These are phyloP conservation scores for Neurospora sp. DNA, from an alignment of 495 filamentous ascomycete species.

Conservation along the genomic window DNA sequence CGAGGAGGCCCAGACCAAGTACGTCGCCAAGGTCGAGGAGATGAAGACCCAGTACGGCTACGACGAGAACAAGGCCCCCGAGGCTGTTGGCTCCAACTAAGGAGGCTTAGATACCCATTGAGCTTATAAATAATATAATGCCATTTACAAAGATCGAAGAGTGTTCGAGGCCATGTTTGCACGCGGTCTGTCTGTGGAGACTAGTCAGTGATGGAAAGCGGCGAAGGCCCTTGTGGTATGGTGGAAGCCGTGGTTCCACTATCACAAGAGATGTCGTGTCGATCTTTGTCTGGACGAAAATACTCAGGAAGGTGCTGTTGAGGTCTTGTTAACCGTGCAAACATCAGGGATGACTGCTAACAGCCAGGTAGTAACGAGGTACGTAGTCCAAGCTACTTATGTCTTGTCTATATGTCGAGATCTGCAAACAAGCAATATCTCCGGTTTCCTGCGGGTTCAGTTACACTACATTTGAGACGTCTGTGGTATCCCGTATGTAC, in stretches of 20 bases:
- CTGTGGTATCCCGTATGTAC: neutral
- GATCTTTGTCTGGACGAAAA: neutral
- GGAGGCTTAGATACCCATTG: neutral
- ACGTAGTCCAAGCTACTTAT: neutral
- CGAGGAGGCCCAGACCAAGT: conserved; percentile 61
- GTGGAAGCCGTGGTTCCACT: neutral
- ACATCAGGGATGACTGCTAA: neutral
- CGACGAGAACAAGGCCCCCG: conserved; percentile 43
- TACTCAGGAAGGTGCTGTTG: neutral
- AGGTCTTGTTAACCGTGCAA: neutral
- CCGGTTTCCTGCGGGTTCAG: neutral
- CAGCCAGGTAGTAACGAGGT: neutral
- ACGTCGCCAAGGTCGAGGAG: conserved; percentile 59
- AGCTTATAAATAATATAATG: neutral
- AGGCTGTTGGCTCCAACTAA: conserved; percentile 33
- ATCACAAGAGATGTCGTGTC: neutral
- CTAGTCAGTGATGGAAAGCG: neutral
- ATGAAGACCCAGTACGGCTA: conserved; percentile 61
- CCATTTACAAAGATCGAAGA: neutral
- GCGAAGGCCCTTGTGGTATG: neutral
- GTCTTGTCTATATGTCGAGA: neutral
- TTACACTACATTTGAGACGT: neutral
- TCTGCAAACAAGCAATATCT: neutral
- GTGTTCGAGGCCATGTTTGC: neutral
- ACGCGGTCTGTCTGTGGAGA: neutral